Evolutionary conservation across 441 rosid species (phyloP).

Genomic region (Capsella rubella): DNA sequence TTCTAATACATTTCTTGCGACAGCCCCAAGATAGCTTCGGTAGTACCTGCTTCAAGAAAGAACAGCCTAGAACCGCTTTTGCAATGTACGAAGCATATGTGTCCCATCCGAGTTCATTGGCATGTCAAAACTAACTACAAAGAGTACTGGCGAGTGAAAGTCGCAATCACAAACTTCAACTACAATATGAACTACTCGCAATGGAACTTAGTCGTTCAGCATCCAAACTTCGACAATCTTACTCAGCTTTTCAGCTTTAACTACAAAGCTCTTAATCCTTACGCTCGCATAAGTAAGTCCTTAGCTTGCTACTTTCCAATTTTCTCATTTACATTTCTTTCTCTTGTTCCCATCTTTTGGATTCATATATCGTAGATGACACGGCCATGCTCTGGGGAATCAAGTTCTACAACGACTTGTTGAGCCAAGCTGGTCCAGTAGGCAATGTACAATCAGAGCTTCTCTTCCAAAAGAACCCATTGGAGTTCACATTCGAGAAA

Average conservation of each 20-base stretch:
- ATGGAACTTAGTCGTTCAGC: constrained; percentile 88
- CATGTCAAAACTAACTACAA: constrained; percentile 83
- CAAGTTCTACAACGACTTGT: constrained; percentile 64
- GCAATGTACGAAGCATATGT: constrained; percentile 88
- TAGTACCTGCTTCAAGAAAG: constrained; percentile 51
- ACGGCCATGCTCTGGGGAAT: constrained; percentile 71
- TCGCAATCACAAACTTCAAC: constrained; percentile 83
- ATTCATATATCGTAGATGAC: constrained; percentile 51
- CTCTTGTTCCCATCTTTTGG: constrained; percentile 11
- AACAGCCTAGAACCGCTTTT: constrained; percentile 58
- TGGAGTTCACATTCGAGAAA: constrained; percentile 60
- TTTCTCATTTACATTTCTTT: constrained; percentile 5
- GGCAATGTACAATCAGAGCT: constrained; percentile 75
- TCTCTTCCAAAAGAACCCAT: constrained; percentile 57
- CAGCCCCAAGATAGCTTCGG: constrained; percentile 64
- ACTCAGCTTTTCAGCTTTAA: constrained; percentile 76
- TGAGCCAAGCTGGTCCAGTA: constrained; percentile 57
- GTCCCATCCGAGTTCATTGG: constrained; percentile 92
- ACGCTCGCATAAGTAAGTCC: constrained; percentile 66
- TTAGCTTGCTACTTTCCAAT: neutral
- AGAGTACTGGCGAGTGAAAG: constrained; percentile 85
- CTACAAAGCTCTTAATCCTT: constrained; percentile 67
- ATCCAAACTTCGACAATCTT: constrained; percentile 86
- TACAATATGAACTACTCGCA: constrained; percentile 79
- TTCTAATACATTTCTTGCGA: constrained; percentile 47